Evolutionary conservation across 2,329 filamentous ascomycete species (phyloP).

Genomic region (Stagonosporopsis vannaccii): DNA sequence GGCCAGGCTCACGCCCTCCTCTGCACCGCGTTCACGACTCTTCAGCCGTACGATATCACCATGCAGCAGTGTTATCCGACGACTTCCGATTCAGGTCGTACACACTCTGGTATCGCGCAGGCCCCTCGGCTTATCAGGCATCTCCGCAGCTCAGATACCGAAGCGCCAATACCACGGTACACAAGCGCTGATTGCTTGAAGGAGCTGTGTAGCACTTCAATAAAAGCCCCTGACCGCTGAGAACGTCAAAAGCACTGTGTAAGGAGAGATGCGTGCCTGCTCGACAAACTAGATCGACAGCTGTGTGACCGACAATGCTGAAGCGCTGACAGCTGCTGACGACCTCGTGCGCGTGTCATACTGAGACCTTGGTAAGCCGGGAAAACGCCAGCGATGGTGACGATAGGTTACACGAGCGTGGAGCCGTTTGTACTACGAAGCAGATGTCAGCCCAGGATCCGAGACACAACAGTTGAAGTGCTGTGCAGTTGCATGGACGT

Average conservation of each 20-base stretch:
- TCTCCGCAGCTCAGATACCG: slow-evolving; percentile 5
- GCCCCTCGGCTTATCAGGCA: slow-evolving; percentile 4
- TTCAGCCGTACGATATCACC: neutral
- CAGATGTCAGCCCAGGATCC: neutral
- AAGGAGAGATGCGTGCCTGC: slow-evolving; percentile 1
- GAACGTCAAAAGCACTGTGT: slow-evolving; percentile 1
- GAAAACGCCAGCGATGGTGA: neutral
- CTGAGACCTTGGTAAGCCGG: neutral
- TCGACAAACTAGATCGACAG: slow-evolving; percentile 1
- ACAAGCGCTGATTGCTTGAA: slow-evolving; percentile 12
- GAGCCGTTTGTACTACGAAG: slow-evolving; percentile 12
- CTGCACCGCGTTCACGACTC: neutral
- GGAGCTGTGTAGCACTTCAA: slow-evolving; percentile 2
- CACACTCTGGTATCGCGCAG: neutral
- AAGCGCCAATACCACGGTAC: slow-evolving; percentile 12
- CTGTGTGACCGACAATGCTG: neutral
- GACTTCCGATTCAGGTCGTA: slow-evolving; percentile 1
- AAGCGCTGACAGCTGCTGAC: slow-evolving; percentile 8
- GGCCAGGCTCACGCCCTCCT: slow-evolving; percentile 2
- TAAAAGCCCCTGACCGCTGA: slow-evolving; percentile 1
- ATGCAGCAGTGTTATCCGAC: neutral
- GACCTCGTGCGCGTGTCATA: neutral
- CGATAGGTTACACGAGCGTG: slow-evolving; percentile 4
- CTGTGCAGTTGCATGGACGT: neutral
- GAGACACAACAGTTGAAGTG: neutral